Percentiles rank a stretch among this genome's conserved stretches.
Conservation (phyloP, 306 rosid species). For the Potentilla sterilis region DNA sequence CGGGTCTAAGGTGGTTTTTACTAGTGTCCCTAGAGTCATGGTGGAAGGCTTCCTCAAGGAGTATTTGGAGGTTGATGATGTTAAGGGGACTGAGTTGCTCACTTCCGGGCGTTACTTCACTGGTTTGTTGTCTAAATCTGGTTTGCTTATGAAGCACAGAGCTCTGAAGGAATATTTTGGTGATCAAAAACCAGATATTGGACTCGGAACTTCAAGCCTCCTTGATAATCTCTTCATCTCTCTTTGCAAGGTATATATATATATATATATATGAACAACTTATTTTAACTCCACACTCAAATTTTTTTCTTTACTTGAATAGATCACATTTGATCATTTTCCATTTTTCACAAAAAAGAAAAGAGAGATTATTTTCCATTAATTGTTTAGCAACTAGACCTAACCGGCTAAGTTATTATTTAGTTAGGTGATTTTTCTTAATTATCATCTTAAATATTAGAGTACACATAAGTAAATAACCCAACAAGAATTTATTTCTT, state of each 20-base stretch:
- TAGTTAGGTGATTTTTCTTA: not conserved
- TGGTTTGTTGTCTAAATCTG: constrained; percentile 51
- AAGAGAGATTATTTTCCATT: not conserved
- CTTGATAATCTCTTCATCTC: constrained; percentile 67
- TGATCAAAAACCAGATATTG: constrained; percentile 66
- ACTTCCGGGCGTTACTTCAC: constrained; percentile 54
- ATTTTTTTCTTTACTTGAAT: not conserved
- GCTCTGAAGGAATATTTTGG: constrained; percentile 70
- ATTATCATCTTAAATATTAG: not conserved
- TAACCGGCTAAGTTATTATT: not conserved
- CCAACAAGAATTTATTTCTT: not conserved
- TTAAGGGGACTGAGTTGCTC: constrained; percentile 71
- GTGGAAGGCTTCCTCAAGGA: constrained; percentile 72
- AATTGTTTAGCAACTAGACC: not conserved
- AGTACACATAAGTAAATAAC: not conserved
- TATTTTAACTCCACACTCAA: not conserved
- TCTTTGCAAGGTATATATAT: constrained; percentile 64
- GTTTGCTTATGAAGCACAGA: constrained; percentile 63
- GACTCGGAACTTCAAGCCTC: constrained; percentile 59
- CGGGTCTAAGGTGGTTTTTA: constrained; percentile 51
- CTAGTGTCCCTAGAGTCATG: constrained; percentile 79
- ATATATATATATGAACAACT: not conserved
- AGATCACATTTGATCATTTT: not conserved
- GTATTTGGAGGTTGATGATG: constrained; percentile 54
- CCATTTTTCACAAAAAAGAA: not conserved